Evolutionary conservation across 1,284 basidiomycete species (phyloP), one percentile per base, ranked within the genome.

Genomic region (Cryptococcus sp.): DNA sequence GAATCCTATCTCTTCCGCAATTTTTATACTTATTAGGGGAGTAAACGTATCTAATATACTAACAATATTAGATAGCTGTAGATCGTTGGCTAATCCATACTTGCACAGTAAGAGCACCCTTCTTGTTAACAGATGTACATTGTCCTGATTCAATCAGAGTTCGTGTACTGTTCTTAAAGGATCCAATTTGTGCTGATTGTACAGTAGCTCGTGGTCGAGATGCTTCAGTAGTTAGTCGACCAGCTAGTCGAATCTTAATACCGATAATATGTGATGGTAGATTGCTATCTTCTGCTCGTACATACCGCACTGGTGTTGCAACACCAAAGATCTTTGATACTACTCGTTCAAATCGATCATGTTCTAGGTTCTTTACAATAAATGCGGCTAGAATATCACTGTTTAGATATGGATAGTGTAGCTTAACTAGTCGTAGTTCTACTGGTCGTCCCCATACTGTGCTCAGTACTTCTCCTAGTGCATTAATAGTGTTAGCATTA

Each of bases 381-480:
- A 61, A 65, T 62, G 58, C 52, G 25, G 61, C 57, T 39, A 62
- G 55, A 52, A 59, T 63, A 50, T 60, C 51, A 46, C 53, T 57
- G 45, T 65, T 59, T 45, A 65, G 46, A 54, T 54, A 57, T 40
- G 63, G 61, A 46, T 64, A 55, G 54, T 59, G 51, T 49, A 58
- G 46, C 37, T 57, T 56, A 43, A 60, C 49, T 54, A 63, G 39
- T 50, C 54, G 59, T 52, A 61, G 48, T 50, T 62, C 54, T 52
- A 64, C 59, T 41, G 54, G 54, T 57, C 48, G 50, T 52, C 46
- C 48, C 26, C 54, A 62, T 48, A 59, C 57, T 52, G 51, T 62
- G 59, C 59, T 57, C 49, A 64, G 55, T 66, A 59, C 56, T 48
- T 62, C 57, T 46, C 63, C 61, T 60, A 66, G 50, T 47, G 51